Percentiles rank a stretch among this genome's conserved stretches.
phyloP scores from a whole-genome alignment of 139 green algal species.

The Micromonas pusilla region DNA sequence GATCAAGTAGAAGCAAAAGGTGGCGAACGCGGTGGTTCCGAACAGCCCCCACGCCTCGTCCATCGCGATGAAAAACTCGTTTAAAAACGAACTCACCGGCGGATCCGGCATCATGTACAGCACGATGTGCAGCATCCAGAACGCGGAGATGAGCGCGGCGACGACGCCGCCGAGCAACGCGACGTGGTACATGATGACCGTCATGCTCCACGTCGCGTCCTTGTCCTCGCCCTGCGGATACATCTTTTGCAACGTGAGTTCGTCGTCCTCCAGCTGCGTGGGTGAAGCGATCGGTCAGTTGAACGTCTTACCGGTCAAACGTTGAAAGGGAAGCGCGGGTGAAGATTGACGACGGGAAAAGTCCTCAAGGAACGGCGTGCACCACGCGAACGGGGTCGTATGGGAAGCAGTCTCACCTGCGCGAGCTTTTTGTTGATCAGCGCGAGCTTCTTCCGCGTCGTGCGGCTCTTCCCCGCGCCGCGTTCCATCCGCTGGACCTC shows the following conservation, averaged over 20 bases:
- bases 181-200: conserved; percentile 34
- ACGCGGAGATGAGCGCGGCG: conserved; percentile 55
- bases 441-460: neutral
- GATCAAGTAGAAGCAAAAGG: conserved; percentile 93
- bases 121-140: conserved; percentile 90
- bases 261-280: conserved; percentile 87
- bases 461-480: conserved; percentile 34
- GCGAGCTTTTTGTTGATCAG: neutral
- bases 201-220: conserved; percentile 39
- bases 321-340: conserved; percentile 26
- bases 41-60: conserved; percentile 83
- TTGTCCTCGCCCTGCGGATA: conserved; percentile 60
- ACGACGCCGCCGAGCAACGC: conserved; percentile 56
- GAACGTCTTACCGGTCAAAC: no score
- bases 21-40: conserved; percentile 73
- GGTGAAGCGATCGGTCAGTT: no score
- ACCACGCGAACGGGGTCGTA: no score
- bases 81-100: conserved; percentile 77
- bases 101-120: conserved; percentile 82
- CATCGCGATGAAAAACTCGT: conserved; percentile 76
- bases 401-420: no score
- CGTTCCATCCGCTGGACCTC: conserved; percentile 63
- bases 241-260: conserved; percentile 67
- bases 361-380: no score
- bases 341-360: neutral